These are phyloP conservation scores for Daldinia concentrica DNA, from an alignment of 495 filamentous ascomycete genomes.

Conservation along the genomic window DNA sequence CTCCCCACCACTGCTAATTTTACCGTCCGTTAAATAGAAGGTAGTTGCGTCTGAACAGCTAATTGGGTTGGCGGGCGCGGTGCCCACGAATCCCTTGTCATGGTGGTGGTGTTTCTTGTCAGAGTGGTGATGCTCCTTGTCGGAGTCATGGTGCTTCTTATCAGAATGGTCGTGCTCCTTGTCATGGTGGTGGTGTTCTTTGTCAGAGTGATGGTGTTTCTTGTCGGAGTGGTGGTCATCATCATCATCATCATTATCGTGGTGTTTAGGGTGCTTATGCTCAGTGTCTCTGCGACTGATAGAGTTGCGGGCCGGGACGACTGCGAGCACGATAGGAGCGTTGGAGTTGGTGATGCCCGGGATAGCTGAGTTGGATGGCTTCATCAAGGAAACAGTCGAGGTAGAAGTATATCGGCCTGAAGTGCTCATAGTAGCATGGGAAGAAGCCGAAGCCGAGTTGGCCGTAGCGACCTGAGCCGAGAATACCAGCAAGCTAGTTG, in stretches of 20 bases:
- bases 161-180: too few species aligned
- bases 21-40: constrained; percentile 14
- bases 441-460: constrained; percentile 23
- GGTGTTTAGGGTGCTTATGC: neutral
- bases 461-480: constrained; percentile 13
- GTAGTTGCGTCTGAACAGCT: constrained; percentile 19
- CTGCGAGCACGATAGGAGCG: constrained; percentile 8
- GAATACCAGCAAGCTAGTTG: constrained; percentile 42
- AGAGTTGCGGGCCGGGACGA: constrained; percentile 11
- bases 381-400: constrained; percentile 1
- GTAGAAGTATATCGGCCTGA: neutral
- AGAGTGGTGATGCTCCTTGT: too few species aligned
- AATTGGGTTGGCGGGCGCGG: neutral
- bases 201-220: too few species aligned
- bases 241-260: neutral
- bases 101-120: too few species aligned
- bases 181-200: too few species aligned
- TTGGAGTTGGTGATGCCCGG: constrained; percentile 15
- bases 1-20: constrained; percentile 1
- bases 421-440: neutral
- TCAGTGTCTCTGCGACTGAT: neutral
- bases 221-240: too few species aligned
- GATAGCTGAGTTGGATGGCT: neutral
- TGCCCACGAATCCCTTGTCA: constrained; percentile 20
- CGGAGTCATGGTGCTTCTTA: too few species aligned